A percentile compares a stretch with the other conserved stretches of the same genome.
Evolutionary conservation across 805 yeast species (phyloP).

Genomic region (Zygosaccharomyces bisporus): DNA sequence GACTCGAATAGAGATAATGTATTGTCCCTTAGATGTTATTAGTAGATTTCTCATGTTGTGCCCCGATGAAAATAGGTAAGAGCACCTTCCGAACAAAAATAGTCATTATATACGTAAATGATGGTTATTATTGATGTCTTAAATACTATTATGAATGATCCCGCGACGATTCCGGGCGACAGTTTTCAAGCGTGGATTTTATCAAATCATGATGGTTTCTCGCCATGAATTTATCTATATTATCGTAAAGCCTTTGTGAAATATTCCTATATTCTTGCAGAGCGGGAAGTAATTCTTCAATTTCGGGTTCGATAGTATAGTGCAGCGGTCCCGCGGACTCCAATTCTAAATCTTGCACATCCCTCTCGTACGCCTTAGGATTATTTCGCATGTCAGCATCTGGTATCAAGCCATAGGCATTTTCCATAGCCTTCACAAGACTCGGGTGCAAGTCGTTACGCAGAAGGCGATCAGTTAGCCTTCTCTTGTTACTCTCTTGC

Average conservation of each 20-base stretch:
- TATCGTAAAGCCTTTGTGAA: constrained; percentile 10
- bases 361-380: constrained; percentile 9
- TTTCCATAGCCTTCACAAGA: constrained; percentile 28
- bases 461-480: constrained; percentile 21
- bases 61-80: neutral
- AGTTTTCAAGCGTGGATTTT: neutral
- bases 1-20: constrained; percentile 1
- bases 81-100: neutral
- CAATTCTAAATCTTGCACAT: constrained; percentile 11
- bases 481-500: constrained; percentile 14
- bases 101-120: neutral
- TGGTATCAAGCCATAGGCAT: constrained; percentile 27
- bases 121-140: neutral
- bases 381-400: constrained; percentile 10
- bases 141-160: neutral
- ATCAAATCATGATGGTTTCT: constrained; percentile 1
- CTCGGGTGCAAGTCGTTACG: constrained; percentile 28
- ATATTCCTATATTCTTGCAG: constrained; percentile 9
- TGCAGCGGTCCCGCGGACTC: neutral
- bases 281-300: constrained; percentile 12
- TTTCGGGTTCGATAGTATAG: neutral
- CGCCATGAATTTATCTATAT: constrained; percentile 9
- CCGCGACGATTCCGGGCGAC: neutral
- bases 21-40: neutral
- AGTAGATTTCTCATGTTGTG: neutral